Conservation (phyloP, 805 yeast species). For the Blastobotrys mokoenaii region DNA sequence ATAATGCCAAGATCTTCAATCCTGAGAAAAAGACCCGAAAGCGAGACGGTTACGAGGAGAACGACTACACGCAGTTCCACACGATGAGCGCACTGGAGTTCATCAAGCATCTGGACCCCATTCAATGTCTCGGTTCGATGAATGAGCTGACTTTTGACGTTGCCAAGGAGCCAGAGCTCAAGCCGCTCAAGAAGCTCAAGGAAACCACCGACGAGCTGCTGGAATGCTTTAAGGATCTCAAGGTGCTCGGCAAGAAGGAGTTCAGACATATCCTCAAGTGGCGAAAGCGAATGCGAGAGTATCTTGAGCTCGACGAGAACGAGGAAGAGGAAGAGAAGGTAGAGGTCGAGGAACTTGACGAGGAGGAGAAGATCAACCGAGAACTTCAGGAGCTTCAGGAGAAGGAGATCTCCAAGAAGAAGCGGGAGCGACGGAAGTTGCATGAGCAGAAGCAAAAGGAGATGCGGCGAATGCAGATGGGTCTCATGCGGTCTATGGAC, state of each 20-base stretch:
- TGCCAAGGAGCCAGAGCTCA: conserved; percentile 62
- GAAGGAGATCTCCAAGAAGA: conserved; percentile 57
- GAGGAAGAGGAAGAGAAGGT: conserved; percentile 43
- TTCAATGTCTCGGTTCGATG: conserved; percentile 67
- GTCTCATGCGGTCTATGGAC: conserved; percentile 87
- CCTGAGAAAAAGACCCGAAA: conserved; percentile 87
- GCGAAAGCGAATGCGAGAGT: conserved; percentile 78
- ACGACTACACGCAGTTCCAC: conserved; percentile 67
- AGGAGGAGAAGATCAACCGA: conserved; percentile 81
- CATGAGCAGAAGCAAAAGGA: conserved; percentile 86
- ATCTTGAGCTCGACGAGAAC: conserved; percentile 54
- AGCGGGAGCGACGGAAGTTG: conserved; percentile 72
- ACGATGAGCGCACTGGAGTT: conserved; percentile 71
- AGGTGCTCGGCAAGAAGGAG: conserved; percentile 90
- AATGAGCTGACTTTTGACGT: conserved; percentile 58
- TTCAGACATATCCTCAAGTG: conserved; percentile 78
- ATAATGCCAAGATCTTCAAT: conserved; percentile 87
- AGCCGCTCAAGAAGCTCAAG: conserved; percentile 58
- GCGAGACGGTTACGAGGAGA: conserved; percentile 97
- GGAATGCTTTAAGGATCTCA: conserved; percentile 83
- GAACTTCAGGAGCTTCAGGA: conserved; percentile 71
- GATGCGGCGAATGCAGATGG: conserved; percentile 86
- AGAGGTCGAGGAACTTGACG: conserved; percentile 66
- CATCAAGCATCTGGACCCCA: conserved; percentile 73
- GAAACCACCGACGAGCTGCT: conserved; percentile 71